Evolutionary conservation across 768 basidiomycete species (phyloP).

Genomic region (Leccinum fibrillosum): DNA sequence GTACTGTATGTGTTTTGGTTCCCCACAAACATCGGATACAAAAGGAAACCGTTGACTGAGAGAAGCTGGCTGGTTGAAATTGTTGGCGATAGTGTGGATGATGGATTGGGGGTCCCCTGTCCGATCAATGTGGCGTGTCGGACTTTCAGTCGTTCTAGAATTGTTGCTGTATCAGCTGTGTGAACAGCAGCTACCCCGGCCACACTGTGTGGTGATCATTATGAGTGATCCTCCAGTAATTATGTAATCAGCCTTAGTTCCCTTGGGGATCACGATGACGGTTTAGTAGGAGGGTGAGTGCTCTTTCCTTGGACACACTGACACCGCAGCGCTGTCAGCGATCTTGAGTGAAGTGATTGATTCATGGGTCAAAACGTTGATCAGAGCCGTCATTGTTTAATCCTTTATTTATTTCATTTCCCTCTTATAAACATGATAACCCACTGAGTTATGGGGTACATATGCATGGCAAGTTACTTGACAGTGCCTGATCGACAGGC

Average conservation of each 20-base stretch:
- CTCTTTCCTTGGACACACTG: too few relatives aligned
- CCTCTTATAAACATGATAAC: not conserved
- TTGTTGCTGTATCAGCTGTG: too few relatives aligned
- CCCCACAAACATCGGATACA: not conserved
- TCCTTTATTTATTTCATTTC: not conserved
- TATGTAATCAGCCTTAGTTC: too few relatives aligned
- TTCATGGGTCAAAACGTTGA: too few relatives aligned
- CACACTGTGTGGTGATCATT: too few relatives aligned
- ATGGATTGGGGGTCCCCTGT: too few relatives aligned
- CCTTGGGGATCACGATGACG: not conserved
- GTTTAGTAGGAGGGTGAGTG: not conserved
- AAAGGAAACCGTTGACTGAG: not conserved
- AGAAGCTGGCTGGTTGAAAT: not conserved
- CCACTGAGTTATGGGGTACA: not conserved
- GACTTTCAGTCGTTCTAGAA: too few relatives aligned
- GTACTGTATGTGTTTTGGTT: not conserved
- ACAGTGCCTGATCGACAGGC: not conserved
- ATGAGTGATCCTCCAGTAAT: too few relatives aligned
- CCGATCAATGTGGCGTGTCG: too few relatives aligned
- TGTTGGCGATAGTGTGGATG: not conserved
- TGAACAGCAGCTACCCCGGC: too few relatives aligned
- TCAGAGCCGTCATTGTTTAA: not conserved
- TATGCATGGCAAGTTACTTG: not conserved
- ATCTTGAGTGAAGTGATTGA: too few relatives aligned
- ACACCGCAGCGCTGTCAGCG: too few relatives aligned